These are phyloP conservation scores for Ambrosiella cleistominuta DNA, from an alignment of 2,329 filamentous ascomycete genomes.

Conservation along the genomic window DNA sequence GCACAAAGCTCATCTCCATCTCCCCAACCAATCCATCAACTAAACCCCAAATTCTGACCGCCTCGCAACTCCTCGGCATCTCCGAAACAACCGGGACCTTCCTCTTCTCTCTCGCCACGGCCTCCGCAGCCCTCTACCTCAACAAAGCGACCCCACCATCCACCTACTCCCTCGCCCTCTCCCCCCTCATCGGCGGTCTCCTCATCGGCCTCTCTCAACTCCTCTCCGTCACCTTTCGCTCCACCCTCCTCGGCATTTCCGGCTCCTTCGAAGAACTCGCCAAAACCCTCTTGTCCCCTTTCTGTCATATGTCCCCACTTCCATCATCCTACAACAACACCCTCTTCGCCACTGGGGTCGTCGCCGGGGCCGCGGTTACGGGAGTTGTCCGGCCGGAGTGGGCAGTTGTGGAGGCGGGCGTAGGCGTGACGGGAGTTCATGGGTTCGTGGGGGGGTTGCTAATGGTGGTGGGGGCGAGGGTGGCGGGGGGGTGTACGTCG, in stretches of 20 bases:
- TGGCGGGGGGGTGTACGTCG: conserved; percentile 50
- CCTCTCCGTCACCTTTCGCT: conserved; percentile 34
- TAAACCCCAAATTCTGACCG: conserved; percentile 16
- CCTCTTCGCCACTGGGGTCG: conserved; percentile 34
- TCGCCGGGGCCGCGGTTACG: conserved; percentile 27
- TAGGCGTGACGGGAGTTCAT: conserved; percentile 20
- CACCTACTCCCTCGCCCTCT: conserved; percentile 21
- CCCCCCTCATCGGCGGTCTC: conserved; percentile 37
- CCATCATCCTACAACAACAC: conserved; percentile 26
- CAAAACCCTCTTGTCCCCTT: conserved; percentile 31
- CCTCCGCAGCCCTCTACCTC: conserved; percentile 22
- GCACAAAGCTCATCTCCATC: not conserved
- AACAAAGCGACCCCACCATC: conserved; percentile 20
- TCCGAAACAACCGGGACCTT: conserved; percentile 23
- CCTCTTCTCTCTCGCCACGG: conserved; percentile 26
- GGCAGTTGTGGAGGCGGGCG: conserved; percentile 16
- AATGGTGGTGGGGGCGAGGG: conserved; percentile 41
- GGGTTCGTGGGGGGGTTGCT: conserved; percentile 36
- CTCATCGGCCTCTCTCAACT: conserved; percentile 41
- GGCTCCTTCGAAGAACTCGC: conserved; percentile 44
- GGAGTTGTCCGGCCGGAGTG: conserved; percentile 15
- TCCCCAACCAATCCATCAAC: not conserved
- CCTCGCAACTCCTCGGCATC: conserved; percentile 26
- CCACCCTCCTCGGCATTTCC: conserved; percentile 41
- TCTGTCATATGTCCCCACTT: conserved; percentile 17